These are phyloP conservation scores for Candolleomyces aberdarensis DNA, from an alignment of 768 basidiomycete genomes.

Conservation along the genomic window DNA sequence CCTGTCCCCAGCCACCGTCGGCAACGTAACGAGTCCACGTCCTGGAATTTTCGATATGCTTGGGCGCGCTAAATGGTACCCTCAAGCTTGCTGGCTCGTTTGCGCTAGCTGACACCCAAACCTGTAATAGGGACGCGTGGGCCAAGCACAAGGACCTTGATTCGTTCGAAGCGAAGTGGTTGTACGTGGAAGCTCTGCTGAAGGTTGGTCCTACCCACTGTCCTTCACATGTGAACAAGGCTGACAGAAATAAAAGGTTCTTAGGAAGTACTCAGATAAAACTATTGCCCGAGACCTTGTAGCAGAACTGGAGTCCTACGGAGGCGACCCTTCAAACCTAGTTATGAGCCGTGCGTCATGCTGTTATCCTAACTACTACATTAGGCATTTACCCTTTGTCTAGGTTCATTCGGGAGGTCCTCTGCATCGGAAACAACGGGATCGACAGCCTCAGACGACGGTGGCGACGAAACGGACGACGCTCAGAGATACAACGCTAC, in stretches of 20 bases:
- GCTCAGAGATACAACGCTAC: constrained; percentile 8
- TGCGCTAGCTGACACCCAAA: too few relatives aligned
- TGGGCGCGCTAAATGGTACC: constrained; percentile 89
- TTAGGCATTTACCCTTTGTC: not conserved
- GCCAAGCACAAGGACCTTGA: constrained; percentile 86
- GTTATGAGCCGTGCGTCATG: constrained; percentile 57
- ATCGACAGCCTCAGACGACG: constrained; percentile 54
- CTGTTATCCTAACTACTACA: not conserved
- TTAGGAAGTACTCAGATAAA: constrained; percentile 81
- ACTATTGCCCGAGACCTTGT: constrained; percentile 73
- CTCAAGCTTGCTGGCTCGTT: constrained; percentile 1
- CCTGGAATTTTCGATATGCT: constrained; percentile 91
- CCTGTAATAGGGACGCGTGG: constrained; percentile 85
- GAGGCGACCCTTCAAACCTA: constrained; percentile 62
- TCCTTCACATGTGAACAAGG: not conserved
- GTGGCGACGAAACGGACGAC: not conserved
- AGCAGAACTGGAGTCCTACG: constrained; percentile 73
- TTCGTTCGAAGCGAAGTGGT: constrained; percentile 76
- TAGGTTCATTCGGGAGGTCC: constrained; percentile 47
- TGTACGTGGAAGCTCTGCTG: constrained; percentile 85
- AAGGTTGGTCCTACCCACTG: constrained; percentile 46
- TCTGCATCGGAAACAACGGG: constrained; percentile 62
- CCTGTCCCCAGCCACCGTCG: constrained; percentile 68
- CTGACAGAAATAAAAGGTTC: constrained; percentile 44
- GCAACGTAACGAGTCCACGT: constrained; percentile 75